Percentiles rank a stretch among this genome's conserved stretches.
Evolutionary conservation across 2,329 filamentous ascomycete genomes (phyloP).

Genomic region (Colletotrichum nymphaeae): DNA sequence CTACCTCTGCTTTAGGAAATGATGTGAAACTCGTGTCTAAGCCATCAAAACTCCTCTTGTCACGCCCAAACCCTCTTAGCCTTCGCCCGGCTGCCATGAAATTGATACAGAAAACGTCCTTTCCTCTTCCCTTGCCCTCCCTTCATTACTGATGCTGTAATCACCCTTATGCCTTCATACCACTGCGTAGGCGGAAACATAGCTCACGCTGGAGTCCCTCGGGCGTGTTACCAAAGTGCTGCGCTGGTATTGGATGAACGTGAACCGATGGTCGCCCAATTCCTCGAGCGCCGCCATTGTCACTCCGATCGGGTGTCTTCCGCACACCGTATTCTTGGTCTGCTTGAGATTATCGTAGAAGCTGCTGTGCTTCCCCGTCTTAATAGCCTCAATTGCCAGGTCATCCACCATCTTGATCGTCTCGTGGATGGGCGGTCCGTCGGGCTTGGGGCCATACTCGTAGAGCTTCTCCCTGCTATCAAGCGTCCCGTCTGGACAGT

Average conservation of each 20-base stretch:
- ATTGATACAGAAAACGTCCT: background rate
- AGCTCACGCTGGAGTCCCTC: constrained; percentile 89
- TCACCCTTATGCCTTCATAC: constrained; percentile 52
- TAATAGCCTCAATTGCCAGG: constrained; percentile 85
- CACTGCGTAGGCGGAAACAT: constrained; percentile 90
- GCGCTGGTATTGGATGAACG: constrained; percentile 78
- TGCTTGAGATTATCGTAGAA: constrained; percentile 77
- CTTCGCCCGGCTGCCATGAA: no score
- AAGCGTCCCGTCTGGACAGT: constrained; percentile 60
- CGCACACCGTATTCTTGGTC: constrained; percentile 93
- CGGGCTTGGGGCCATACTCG: constrained; percentile 46
- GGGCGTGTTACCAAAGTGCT: constrained; percentile 68
- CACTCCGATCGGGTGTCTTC: constrained; percentile 93
- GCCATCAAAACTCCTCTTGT: constrained; percentile 12
- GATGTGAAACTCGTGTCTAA: constrained; percentile 18
- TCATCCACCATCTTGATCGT: constrained; percentile 85
- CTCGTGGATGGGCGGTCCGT: constrained; percentile 76
- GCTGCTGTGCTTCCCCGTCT: constrained; percentile 75
- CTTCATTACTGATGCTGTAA: background rate
- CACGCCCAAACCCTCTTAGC: background rate
- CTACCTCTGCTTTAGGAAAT: background rate
- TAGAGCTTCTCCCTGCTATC: constrained; percentile 53
- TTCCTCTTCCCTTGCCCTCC: background rate
- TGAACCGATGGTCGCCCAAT: constrained; percentile 69
- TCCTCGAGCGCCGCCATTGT: constrained; percentile 88